Base-by-base conservation (phyloP, 2,329 filamentous ascomycete genomes). In the Leptographium procerum region DNA sequence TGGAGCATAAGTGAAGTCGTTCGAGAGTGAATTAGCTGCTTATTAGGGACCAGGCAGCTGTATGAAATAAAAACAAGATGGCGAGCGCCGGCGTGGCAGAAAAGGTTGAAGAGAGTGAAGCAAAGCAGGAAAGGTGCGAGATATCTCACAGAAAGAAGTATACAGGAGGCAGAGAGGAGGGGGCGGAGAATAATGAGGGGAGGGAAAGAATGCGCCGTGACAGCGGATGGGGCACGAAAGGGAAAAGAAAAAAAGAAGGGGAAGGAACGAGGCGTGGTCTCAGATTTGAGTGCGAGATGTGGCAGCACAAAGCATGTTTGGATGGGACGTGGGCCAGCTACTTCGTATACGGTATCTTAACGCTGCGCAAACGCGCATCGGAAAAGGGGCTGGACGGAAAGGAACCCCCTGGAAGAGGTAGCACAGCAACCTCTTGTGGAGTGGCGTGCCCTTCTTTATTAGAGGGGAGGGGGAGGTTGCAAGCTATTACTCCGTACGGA, bases 251-350 rank as follows among this genome's bases (percentile, higher is more conserved):
- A 31, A 52, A 16, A 28, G 34, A 40, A 58, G 43, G 55, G 58
- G 58, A 61, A 63, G 58, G 56, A 60, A 43, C 56, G 58, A 61
- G 55, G 59, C 59, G 59, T 56, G 52, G 50, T 59, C 53, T 55
- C 53, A 55, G 53, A 47, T 48, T 36, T 45, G 53, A 19, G 36
- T 19, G 57, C 55, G 57, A 51, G 33, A 48, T 26, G 33, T 7
- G 51, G 52, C 29, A 16, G 24, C 28, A 36, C 53, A 52, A 33
- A 26, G 47, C 24, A 56, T 19, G 26, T 28, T 40, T 31, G 34
- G n/a, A 29, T 16, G 55, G 45, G 48, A 33, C 29, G 48, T 36
- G 22, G 56, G n/a, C 51, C 31, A 26, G 13, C 50, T 52, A 19
- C 50, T n/a, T 36, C 31, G 29, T 33, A 36, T 36, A 36, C 16